These are phyloP conservation scores for Tardiomyces depauwii DNA, from an alignment of 1,139 yeast species.

Conservation along the genomic window DNA sequence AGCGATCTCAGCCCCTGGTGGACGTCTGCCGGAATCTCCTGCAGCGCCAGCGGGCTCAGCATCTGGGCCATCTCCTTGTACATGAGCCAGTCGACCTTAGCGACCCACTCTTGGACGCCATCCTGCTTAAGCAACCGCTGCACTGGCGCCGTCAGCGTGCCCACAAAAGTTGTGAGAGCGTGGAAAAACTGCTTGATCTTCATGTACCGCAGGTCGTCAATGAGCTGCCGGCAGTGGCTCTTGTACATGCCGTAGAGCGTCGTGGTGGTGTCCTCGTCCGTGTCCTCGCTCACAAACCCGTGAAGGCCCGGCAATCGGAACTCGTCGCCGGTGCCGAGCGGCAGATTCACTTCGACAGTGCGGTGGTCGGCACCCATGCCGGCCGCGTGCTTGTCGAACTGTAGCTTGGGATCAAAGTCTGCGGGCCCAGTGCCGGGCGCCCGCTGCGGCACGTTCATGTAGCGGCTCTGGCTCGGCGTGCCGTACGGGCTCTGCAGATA, in stretches of 20 bases:
- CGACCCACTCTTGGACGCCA: constrained; percentile 49
- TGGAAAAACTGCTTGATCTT: constrained; percentile 51
- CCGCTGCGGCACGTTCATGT: not conserved
- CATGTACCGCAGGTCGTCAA: constrained; percentile 59
- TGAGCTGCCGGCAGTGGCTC: constrained; percentile 49
- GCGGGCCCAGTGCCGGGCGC: not conserved
- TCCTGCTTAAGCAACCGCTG: constrained; percentile 45
- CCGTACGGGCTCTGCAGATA: not conserved
- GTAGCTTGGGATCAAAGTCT: not conserved
- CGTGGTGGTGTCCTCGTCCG: constrained; percentile 50
- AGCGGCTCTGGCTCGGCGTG: not conserved
- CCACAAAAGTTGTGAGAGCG: constrained; percentile 42
- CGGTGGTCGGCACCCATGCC: not conserved
- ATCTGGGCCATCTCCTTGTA: constrained; percentile 50
- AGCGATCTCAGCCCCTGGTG: constrained; percentile 26
- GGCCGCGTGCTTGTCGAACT: not conserved
- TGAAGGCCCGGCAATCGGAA: constrained; percentile 43
- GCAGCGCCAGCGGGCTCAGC: constrained; percentile 56
- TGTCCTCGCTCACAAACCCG: constrained; percentile 32
- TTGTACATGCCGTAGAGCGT: constrained; percentile 51
- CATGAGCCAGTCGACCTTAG: constrained; percentile 51
- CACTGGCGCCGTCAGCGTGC: constrained; percentile 55
- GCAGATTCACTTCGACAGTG: not conserved
- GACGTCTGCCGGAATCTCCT: constrained; percentile 49
- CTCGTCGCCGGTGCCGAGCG: not conserved